These are phyloP conservation scores for Crithidia brevicula DNA, from an alignment of 208 protist genomes.

Conservation along the genomic window DNA sequence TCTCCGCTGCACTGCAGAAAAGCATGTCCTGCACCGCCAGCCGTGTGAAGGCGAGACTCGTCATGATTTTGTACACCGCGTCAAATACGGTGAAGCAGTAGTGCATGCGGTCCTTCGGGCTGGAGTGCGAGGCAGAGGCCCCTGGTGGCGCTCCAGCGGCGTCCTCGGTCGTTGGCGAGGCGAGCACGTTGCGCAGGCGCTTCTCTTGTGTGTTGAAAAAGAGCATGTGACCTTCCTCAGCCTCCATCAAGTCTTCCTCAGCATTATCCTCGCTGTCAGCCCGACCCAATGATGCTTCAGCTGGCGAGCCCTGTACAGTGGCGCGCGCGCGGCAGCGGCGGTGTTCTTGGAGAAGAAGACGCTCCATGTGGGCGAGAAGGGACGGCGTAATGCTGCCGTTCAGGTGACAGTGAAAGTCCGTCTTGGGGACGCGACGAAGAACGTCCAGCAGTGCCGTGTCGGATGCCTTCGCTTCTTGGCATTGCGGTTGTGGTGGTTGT, in stretches of 20 bases:
- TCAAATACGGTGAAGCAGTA: conserved; percentile 84
- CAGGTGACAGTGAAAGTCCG: conserved; percentile 77
- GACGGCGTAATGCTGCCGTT: conserved; percentile 75
- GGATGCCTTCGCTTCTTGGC: too few species aligned
- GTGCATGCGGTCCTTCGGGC: conserved; percentile 61
- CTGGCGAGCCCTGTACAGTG: too few species aligned
- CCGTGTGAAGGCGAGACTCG: conserved; percentile 69
- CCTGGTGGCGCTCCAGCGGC: neutral
- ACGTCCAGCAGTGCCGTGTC: neutral
- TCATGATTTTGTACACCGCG: conserved; percentile 79
- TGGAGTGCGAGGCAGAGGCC: conserved; percentile 5
- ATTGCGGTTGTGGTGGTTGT: too few species aligned
- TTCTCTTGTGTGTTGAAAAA: conserved; percentile 40
- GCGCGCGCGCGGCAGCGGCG: neutral
- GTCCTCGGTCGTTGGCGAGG: neutral
- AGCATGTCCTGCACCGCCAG: conserved; percentile 87
- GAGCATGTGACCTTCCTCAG: neutral
- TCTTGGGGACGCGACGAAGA: conserved; percentile 56
- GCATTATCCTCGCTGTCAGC: neutral
- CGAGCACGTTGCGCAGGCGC: conserved; percentile 21
- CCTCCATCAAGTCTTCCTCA: neutral
- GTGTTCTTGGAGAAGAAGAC: conserved; percentile 24
- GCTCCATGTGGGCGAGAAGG: conserved; percentile 59
- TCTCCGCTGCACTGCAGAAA: conserved; percentile 68
- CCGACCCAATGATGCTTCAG: too few species aligned